Evolutionary conservation across 1,284 basidiomycete species (phyloP).

Genomic region (Heliocybe sulcata): DNA sequence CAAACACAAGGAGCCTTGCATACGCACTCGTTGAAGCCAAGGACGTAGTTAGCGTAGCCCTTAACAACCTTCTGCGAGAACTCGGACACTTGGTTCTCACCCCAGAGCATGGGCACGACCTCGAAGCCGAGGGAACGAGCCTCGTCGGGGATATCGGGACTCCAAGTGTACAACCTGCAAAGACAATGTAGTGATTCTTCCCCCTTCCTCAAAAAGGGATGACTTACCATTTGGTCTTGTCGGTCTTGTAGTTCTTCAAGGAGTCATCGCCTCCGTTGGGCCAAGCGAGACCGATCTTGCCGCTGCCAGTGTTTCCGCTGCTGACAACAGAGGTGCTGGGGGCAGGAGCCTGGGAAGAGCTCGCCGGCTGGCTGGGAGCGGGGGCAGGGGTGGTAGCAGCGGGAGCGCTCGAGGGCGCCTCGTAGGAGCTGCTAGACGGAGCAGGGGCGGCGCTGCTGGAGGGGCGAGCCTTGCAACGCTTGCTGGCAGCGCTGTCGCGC

Average conservation of each 20-base stretch:
- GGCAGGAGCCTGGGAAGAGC: constrained; percentile 7
- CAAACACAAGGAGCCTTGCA: background rate
- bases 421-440: constrained; percentile 12
- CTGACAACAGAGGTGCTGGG: constrained; percentile 11
- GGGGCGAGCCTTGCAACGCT: constrained; percentile 52
- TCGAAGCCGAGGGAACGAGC: constrained; percentile 35
- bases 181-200: constrained; percentile 3
- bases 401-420: constrained; percentile 5
- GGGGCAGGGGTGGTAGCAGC: constrained; percentile 7
- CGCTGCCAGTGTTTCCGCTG: constrained; percentile 13
- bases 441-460: constrained; percentile 16
- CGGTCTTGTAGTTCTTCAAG: constrained; percentile 41
- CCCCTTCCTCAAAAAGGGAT: background rate
- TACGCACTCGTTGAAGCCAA: constrained; percentile 70
- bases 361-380: constrained; percentile 3
- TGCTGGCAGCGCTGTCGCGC: constrained; percentile 30
- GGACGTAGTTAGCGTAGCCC: constrained; percentile 42
- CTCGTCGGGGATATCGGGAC: constrained; percentile 29
- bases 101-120: constrained; percentile 68
- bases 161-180: constrained; percentile 54
- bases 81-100: constrained; percentile 34
- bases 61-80: constrained; percentile 37
- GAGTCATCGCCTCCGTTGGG: constrained; percentile 39
- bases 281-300: constrained; percentile 62
- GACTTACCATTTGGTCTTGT: constrained; percentile 37